Evolutionary conservation across 805 yeast genomes (phyloP).

Genomic region (Clavispora fructus): DNA sequence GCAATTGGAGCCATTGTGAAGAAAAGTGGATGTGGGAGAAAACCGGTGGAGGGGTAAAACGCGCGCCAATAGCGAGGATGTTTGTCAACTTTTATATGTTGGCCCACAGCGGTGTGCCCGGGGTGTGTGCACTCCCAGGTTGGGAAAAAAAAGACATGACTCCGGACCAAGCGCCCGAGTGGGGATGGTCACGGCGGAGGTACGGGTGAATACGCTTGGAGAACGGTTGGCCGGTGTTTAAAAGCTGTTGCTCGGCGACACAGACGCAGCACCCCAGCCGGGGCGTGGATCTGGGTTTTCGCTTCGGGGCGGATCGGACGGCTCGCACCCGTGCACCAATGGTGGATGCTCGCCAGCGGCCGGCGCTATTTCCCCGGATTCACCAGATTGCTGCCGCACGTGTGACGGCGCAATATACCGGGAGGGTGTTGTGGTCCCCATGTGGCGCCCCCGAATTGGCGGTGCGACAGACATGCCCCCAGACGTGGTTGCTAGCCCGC

Average conservation of each 20-base stretch:
- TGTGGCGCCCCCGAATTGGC: not conserved
- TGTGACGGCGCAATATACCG: not conserved
- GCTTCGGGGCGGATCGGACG: not conserved
- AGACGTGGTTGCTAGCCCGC: no score
- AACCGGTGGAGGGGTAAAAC: slow-evolving; percentile 3
- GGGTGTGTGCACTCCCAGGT: not conserved
- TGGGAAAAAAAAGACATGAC: not conserved
- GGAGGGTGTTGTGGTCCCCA: not conserved
- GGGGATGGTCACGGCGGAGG: not conserved
- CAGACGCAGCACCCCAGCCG: not conserved
- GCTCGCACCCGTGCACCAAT: not conserved
- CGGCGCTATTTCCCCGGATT: not conserved
- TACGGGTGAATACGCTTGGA: not conserved
- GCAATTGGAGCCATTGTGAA: slow-evolving; percentile 61
- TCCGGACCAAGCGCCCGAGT: not conserved
- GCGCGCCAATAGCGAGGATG: slow-evolving; percentile 7
- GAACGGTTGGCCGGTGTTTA: no score
- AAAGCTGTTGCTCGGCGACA: no score
- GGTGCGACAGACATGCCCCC: no score
- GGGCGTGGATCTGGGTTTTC: not conserved
- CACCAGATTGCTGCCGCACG: slow-evolving; percentile 3
- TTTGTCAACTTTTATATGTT: slow-evolving; percentile 10
- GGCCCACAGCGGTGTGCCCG: not conserved
- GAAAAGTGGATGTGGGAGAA: slow-evolving; percentile 1
- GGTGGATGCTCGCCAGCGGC: not conserved